These are phyloP conservation scores for Ophiocordyceps camponoti-leonardi DNA, from an alignment of 2,329 filamentous ascomycete genomes.

Conservation along the genomic window DNA sequence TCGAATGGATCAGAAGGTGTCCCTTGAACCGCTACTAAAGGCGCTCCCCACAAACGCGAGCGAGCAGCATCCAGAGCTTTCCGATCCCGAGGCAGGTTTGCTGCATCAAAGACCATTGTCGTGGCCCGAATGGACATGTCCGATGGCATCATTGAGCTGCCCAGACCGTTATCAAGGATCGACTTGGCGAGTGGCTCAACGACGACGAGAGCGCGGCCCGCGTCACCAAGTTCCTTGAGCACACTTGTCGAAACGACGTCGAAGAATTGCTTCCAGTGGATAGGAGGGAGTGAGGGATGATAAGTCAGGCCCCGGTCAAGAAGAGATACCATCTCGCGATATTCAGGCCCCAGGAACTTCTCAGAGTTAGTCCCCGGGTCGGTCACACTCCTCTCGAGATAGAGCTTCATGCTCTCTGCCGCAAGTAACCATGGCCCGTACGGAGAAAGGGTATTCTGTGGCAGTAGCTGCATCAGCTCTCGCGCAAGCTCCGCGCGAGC, in stretches of 20 bases:
- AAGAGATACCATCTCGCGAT: slow-evolving; percentile 50
- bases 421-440: slow-evolving; percentile 35
- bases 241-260: slow-evolving; percentile 37
- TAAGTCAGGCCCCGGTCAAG: slow-evolving; percentile 42
- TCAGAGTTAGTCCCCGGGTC: slow-evolving; percentile 13
- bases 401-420: slow-evolving; percentile 25
- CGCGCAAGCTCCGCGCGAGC: slow-evolving; percentile 26
- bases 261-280: slow-evolving; percentile 38
- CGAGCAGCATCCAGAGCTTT: slow-evolving; percentile 48
- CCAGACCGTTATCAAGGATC: slow-evolving; percentile 19
- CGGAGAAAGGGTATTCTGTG: slow-evolving; percentile 24
- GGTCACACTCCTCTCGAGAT: slow-evolving; percentile 17
- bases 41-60: slow-evolving; percentile 41
- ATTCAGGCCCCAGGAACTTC: slow-evolving; percentile 45
- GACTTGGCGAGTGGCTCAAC: slow-evolving; percentile 53
- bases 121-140: slow-evolving; percentile 19
- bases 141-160: slow-evolving; percentile 8
- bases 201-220: slow-evolving; percentile 45
- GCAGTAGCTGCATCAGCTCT: slow-evolving; percentile 32
- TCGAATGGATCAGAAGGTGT: slow-evolving; percentile 48
- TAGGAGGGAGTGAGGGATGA: slow-evolving; percentile 27
- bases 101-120: slow-evolving; percentile 20
- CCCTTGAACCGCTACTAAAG: slow-evolving; percentile 9
- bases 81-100: slow-evolving; percentile 39
- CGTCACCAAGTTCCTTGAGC: slow-evolving; percentile 47